Conservation (phyloP, 176 grass and related monocot genomes). For the Avena atlantica region DNA sequence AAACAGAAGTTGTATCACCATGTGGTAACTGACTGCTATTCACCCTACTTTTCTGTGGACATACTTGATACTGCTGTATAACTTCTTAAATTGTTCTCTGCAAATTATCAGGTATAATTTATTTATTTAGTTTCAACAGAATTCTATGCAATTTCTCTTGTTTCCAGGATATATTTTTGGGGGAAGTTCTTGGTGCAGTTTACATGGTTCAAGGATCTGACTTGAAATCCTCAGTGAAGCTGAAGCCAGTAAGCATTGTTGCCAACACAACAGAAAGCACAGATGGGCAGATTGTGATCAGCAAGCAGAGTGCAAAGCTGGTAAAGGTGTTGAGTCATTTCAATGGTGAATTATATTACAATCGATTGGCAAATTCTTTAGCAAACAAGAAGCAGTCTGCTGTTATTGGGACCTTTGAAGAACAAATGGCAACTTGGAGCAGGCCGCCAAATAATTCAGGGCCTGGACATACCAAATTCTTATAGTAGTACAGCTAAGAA, state of each 20-base stretch:
- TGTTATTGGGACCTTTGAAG: slow-evolving; percentile 69
- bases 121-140: too few species aligned
- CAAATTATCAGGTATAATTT: neutral
- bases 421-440: slow-evolving; percentile 65
- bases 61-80: neutral
- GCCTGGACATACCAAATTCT: slow-evolving; percentile 15
- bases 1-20: slow-evolving; percentile 65
- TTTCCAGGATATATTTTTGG: slow-evolving; percentile 66
- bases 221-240: slow-evolving; percentile 39
- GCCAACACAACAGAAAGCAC: slow-evolving; percentile 36
- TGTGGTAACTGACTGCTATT: slow-evolving; percentile 57
- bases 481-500: slow-evolving; percentile 17
- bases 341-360: slow-evolving; percentile 49
- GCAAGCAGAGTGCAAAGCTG: slow-evolving; percentile 37
- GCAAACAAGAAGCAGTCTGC: slow-evolving; percentile 54
- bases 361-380: slow-evolving; percentile 55
- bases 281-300: slow-evolving; percentile 55
- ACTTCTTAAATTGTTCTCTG: neutral
- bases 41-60: neutral
- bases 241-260: slow-evolving; percentile 41
- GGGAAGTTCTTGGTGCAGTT: slow-evolving; percentile 74
- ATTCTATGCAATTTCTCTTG: neutral
- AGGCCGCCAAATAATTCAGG: slow-evolving; percentile 20
- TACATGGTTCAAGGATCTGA: slow-evolving; percentile 56
- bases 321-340: slow-evolving; percentile 57